Evolutionary conservation across 306 rosid genomes (phyloP).

Genomic region (Cicer arietinum): DNA sequence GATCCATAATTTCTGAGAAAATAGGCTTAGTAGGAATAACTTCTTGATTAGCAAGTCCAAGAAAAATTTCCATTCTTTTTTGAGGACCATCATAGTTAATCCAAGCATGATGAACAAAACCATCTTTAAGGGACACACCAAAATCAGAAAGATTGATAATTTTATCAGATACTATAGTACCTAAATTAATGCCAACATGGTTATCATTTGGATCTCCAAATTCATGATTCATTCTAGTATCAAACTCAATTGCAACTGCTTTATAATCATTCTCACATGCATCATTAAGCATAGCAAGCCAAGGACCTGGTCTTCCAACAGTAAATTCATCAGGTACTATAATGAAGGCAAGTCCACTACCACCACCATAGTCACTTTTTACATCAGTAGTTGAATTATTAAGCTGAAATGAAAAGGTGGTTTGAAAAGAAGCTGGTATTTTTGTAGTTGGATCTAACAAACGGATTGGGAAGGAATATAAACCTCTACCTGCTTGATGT

Average conservation of each 20-base stretch:
- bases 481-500: conserved; percentile 75
- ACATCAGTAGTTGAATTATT: conserved; percentile 44
- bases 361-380: conserved; percentile 46
- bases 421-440: conserved; percentile 73
- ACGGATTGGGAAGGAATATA: conserved; percentile 70
- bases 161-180: conserved; percentile 61
- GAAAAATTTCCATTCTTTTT: conserved; percentile 65
- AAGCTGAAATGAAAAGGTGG: conserved; percentile 68
- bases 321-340: conserved; percentile 88
- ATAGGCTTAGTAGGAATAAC: conserved; percentile 57
- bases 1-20: conserved; percentile 55
- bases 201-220: conserved; percentile 83
- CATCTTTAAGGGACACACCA: conserved; percentile 59
- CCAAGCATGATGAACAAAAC: conserved; percentile 54
- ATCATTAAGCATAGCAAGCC: conserved; percentile 89
- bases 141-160: conserved; percentile 62
- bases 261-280: conserved; percentile 71
- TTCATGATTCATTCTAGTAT: conserved; percentile 64
- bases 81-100: conserved; percentile 63
- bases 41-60: conserved; percentile 49
- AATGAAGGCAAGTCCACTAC: conserved; percentile 77
- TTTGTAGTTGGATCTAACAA: conserved; percentile 61
- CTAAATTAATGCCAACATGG: conserved; percentile 77
- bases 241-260: conserved; percentile 73
- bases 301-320: conserved; percentile 78